Evolutionary conservation across 192 early-diverging fungal species (phyloP).

Genomic region (Allomyces macrogynus): DNA sequence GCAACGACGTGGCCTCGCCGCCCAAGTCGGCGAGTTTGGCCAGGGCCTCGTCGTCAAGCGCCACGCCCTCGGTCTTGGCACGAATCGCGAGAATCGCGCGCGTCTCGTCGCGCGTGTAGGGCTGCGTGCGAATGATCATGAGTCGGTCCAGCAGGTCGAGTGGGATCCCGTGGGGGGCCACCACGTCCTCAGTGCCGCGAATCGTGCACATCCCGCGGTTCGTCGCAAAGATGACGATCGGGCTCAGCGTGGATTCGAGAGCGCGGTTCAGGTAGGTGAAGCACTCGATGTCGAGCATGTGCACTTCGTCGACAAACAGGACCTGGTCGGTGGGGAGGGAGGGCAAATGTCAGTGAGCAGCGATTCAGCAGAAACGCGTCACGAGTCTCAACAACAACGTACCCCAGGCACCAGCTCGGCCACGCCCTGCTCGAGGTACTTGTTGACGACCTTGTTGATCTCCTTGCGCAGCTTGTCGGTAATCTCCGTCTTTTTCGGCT

Average conservation of each 20-base stretch:
- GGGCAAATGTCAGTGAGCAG: too few species aligned
- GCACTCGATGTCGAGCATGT: slow-evolving; percentile 99
- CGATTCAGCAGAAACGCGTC: too few species aligned
- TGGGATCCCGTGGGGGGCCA: slow-evolving; percentile 83
- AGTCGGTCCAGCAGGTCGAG: slow-evolving; percentile 89
- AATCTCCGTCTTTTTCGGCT: slow-evolving; percentile 98
- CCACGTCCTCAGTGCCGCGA: slow-evolving; percentile 55
- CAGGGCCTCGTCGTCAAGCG: slow-evolving; percentile 55
- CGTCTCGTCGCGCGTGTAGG: slow-evolving; percentile 82
- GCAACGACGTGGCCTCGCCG: slow-evolving; percentile 56
- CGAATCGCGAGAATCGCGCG: slow-evolving; percentile 78
- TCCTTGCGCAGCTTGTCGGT: slow-evolving; percentile 94
- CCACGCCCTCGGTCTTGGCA: slow-evolving; percentile 71
- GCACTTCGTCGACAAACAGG: slow-evolving; percentile 96
- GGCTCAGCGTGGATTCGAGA: slow-evolving; percentile 80
- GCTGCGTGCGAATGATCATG: slow-evolving; percentile 83
- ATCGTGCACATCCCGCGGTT: slow-evolving; percentile 83
- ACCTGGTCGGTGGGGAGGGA: slow-evolving; percentile 12
- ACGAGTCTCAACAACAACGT: too few species aligned
- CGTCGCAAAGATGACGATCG: slow-evolving; percentile 94
- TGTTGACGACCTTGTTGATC: slow-evolving; percentile 98
- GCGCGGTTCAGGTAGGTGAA: slow-evolving; percentile 98
- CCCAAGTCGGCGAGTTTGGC: slow-evolving; percentile 67
- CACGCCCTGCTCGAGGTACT: slow-evolving; percentile 93
- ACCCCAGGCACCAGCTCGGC: slow-evolving; percentile 91